These are phyloP conservation scores for Xylaria bambusicola DNA, from an alignment of 495 filamentous ascomycete genomes.

Conservation along the genomic window DNA sequence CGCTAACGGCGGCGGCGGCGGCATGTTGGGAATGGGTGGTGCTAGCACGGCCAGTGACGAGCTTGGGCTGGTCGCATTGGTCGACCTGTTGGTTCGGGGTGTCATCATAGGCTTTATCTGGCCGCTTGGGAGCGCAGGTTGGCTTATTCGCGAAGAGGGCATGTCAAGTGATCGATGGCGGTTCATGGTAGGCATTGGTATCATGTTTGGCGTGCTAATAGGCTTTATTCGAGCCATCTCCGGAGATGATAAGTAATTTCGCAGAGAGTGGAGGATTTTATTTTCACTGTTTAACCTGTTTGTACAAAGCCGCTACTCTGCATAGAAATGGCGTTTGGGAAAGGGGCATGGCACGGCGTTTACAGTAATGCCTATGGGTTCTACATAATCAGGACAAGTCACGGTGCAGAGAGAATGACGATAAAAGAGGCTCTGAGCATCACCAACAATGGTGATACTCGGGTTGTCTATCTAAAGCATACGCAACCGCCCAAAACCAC, in stretches of 20 bases:
- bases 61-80: slow-evolving; percentile 37
- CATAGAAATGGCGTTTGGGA: slow-evolving; percentile 25
- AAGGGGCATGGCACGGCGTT: slow-evolving; percentile 23
- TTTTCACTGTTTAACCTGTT: background rate
- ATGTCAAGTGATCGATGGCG: slow-evolving; percentile 81
- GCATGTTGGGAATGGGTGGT: slow-evolving; percentile 37
- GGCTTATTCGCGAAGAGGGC: slow-evolving; percentile 84
- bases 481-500: slow-evolving; percentile 1
- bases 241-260: slow-evolving; percentile 30
- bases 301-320: slow-evolving; percentile 10
- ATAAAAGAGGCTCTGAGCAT: slow-evolving; percentile 26
- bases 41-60: slow-evolving; percentile 53
- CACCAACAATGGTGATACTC: slow-evolving; percentile 30
- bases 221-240: slow-evolving; percentile 45
- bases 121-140: slow-evolving; percentile 81
- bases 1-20: slow-evolving; percentile 37
- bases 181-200: slow-evolving; percentile 79
- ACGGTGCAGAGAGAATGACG: slow-evolving; percentile 13
- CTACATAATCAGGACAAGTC: background rate
- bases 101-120: slow-evolving; percentile 92
- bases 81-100: slow-evolving; percentile 87
- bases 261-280: too few relatives aligned
- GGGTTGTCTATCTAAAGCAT: slow-evolving; percentile 32
- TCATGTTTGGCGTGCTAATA: slow-evolving; percentile 54
- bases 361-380: slow-evolving; percentile 9